These are phyloP conservation scores for Pleurotus ostreatus DNA, from an alignment of 768 basidiomycete species.

Conservation along the genomic window DNA sequence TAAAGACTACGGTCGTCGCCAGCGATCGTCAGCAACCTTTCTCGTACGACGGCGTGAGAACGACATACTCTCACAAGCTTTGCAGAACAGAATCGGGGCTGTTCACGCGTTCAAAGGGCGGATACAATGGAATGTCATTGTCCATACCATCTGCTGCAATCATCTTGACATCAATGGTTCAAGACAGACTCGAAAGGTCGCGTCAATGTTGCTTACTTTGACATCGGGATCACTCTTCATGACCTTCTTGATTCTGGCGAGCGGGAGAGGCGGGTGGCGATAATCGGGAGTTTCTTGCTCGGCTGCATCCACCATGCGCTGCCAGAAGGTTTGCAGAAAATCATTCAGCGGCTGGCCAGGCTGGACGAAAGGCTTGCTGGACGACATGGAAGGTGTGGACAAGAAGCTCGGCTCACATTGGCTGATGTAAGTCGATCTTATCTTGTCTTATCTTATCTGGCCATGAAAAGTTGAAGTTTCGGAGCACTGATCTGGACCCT, in stretches of 20 bases:
- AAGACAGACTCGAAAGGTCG: conserved; percentile 9
- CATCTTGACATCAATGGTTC: conserved; percentile 55
- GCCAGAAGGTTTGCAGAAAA: conserved; percentile 88
- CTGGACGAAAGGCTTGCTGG: conserved; percentile 63
- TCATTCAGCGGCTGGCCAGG: conserved; percentile 83
- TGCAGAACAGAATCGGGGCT: conserved; percentile 96
- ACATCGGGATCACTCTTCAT: conserved; percentile 99
- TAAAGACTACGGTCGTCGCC: conserved; percentile 66
- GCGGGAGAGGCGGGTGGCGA: conserved; percentile 81
- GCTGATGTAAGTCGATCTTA: too few species aligned
- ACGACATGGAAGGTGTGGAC: background rate
- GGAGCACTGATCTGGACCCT: too few species aligned
- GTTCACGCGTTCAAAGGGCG: conserved; percentile 14
- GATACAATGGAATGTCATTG: conserved; percentile 6
- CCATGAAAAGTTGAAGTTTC: too few species aligned
- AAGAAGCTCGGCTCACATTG: too few species aligned
- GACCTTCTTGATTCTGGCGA: conserved; percentile 97
- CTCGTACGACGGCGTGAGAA: background rate
- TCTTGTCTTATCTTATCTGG: too few species aligned
- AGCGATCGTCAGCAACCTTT: background rate
- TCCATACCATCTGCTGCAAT: conserved; percentile 89
- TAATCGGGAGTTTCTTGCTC: conserved; percentile 89
- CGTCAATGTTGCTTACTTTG: conserved; percentile 56
- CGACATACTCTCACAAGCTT: conserved; percentile 93
- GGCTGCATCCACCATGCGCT: conserved; percentile 78